phyloP scores from a whole-genome alignment of 441 rosid species.

The Jatropha multifida region DNA sequence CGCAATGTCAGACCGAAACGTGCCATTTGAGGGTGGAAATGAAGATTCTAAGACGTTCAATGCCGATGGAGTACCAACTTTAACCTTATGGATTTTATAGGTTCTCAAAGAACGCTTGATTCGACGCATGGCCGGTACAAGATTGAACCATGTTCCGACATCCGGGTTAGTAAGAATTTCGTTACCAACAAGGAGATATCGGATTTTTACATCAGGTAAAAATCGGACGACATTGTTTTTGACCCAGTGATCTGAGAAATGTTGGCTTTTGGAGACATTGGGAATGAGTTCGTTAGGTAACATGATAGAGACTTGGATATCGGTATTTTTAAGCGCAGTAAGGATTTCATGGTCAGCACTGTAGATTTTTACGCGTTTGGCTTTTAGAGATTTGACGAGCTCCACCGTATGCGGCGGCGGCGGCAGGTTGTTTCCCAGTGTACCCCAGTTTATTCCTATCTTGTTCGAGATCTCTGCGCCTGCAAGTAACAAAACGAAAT shows the following conservation, averaged over 20 bases:
- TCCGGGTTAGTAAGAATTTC: slow-evolving; percentile 63
- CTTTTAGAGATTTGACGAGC: slow-evolving; percentile 63
- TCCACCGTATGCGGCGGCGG: slow-evolving; percentile 51
- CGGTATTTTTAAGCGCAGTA: slow-evolving; percentile 49
- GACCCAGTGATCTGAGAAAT: slow-evolving; percentile 72
- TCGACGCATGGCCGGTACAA: slow-evolving; percentile 76
- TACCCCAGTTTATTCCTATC: slow-evolving; percentile 79
- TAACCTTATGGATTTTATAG: slow-evolving; percentile 45
- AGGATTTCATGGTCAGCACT: slow-evolving; percentile 76
- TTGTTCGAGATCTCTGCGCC: slow-evolving; percentile 60
- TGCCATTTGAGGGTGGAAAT: slow-evolving; percentile 80
- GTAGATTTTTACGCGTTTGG: slow-evolving; percentile 74
- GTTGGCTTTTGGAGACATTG: slow-evolving; percentile 50
- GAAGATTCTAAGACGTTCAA: slow-evolving; percentile 66
- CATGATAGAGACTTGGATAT: slow-evolving; percentile 71
- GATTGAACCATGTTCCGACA: slow-evolving; percentile 47
- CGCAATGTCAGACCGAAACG: slow-evolving; percentile 64
- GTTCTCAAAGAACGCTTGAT: slow-evolving; percentile 50
- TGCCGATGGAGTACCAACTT: slow-evolving; percentile 70
- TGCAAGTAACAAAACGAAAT: slow-evolving; percentile 25
- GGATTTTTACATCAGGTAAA: slow-evolving; percentile 61
- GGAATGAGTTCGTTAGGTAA: slow-evolving; percentile 65
- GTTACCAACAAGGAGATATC: slow-evolving; percentile 86
- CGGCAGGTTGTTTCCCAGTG: slow-evolving; percentile 80
- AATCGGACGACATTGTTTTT: slow-evolving; percentile 54